Conservation (phyloP, 495 filamentous ascomycete genomes). For the Trypethelium eluteriae region DNA sequence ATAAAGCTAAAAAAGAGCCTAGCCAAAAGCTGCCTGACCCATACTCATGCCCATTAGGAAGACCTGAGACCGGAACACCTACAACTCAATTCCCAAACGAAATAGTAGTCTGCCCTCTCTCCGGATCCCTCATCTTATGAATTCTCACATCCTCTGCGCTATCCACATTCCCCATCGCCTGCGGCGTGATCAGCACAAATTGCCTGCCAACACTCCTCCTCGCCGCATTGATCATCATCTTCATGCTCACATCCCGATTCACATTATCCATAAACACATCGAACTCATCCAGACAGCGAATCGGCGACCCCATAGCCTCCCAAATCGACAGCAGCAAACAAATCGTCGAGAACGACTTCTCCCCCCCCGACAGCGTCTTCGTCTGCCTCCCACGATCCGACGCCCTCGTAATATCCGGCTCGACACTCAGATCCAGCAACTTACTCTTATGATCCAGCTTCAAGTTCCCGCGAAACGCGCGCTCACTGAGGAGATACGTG, state of each 20-base stretch:
- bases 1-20: too few species aligned
- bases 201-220: slow-evolving; percentile 79
- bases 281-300: slow-evolving; percentile 95
- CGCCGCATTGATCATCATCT: slow-evolving; percentile 89
- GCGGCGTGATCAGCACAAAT: slow-evolving; percentile 94
- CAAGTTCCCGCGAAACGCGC: slow-evolving; percentile 77
- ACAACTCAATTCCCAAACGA: slow-evolving; percentile 23
- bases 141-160: slow-evolving; percentile 71
- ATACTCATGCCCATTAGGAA: too few species aligned
- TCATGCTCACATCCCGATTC: slow-evolving; percentile 86
- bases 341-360: slow-evolving; percentile 96
- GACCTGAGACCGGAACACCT: too few species aligned
- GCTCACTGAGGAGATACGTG: slow-evolving; percentile 75
- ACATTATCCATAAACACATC: slow-evolving; percentile 99
- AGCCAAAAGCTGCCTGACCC: too few species aligned
- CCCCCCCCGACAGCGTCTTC: slow-evolving; percentile 87
- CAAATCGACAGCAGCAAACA: slow-evolving; percentile 87
- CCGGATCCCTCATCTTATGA: slow-evolving; percentile 37
- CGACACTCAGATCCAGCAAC: slow-evolving; percentile 66
- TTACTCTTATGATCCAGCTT: slow-evolving; percentile 66
- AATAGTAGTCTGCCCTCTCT: slow-evolving; percentile 38
- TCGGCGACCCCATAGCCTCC: slow-evolving; percentile 95
- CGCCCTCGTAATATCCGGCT: slow-evolving; percentile 68
- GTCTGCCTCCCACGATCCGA: slow-evolving; percentile 64
- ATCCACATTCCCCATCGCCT: slow-evolving; percentile 67